A percentile compares a stretch with the other conserved stretches of the same genome.
Conservation (phyloP, 108 stramenopile species). For the Chaetoceros muelleri region DNA sequence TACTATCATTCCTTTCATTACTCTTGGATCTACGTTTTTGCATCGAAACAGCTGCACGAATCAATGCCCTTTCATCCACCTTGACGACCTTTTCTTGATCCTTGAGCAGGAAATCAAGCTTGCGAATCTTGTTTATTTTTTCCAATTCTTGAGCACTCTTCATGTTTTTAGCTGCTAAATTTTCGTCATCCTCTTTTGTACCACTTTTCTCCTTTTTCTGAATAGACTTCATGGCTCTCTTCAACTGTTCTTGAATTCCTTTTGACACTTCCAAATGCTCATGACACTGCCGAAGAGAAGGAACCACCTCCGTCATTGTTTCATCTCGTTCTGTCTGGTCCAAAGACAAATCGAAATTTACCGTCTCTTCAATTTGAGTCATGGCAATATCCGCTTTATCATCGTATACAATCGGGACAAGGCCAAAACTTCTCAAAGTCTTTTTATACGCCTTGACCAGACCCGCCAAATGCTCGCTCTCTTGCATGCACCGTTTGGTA, state of each 20-base stretch:
- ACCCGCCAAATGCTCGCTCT: conserved; percentile 28
- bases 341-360: not conserved
- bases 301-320: not conserved
- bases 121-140: not conserved
- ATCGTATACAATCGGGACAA: conserved; percentile 33
- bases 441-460: conserved; percentile 40
- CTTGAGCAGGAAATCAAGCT: not conserved
- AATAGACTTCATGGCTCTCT: not conserved
- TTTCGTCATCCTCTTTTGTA: not conserved
- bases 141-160: conserved; percentile 1
- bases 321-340: not conserved
- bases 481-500: conserved; percentile 22
- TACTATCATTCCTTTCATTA: not conserved
- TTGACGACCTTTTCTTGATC: conserved; percentile 1
- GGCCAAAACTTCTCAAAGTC: conserved; percentile 35
- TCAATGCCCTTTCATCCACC: conserved; percentile 1
- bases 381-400: conserved; percentile 25
- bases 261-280: conserved; percentile 4
- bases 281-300: conserved; percentile 5
- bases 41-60: not conserved
- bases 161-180: not conserved
- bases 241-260: not conserved
- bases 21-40: not conserved
- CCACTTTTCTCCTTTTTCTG: too few species aligned
- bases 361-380: conserved; percentile 35